Evolutionary conservation across 1,139 yeast species (phyloP).

Genomic region (Tardiomyces depauwii): DNA sequence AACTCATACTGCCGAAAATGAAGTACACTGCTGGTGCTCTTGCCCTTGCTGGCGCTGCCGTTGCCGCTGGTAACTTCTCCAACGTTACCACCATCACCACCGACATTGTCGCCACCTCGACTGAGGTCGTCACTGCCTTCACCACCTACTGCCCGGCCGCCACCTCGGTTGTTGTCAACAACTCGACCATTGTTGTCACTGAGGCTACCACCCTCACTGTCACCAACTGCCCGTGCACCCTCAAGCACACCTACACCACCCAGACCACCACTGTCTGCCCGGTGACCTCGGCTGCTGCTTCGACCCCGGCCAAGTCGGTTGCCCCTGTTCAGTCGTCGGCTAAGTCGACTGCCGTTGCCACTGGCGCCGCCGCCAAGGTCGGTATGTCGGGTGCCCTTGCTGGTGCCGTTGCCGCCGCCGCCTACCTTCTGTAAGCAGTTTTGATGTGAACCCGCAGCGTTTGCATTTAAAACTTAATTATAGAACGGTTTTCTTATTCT

Average conservation of each 20-base stretch:
- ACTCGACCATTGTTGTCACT: conserved; percentile 30
- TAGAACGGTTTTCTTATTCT: background rate
- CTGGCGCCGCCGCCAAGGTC: conserved; percentile 22
- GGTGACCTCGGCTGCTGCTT: conserved; percentile 11
- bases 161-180: conserved; percentile 28
- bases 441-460: no score
- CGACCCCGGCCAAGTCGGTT: conserved; percentile 9
- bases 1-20: background rate
- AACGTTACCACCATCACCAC: conserved; percentile 24
- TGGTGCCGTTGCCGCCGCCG: conserved; percentile 29
- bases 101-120: conserved; percentile 13
- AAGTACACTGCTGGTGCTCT: conserved; percentile 2
- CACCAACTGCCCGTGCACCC: conserved; percentile 43
- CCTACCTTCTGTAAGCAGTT: conserved; percentile 25
- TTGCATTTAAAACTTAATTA: no score
- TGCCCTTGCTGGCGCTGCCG: conserved; percentile 16
- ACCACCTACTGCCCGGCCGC: conserved; percentile 34
- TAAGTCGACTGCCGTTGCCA: conserved; percentile 10
- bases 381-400: conserved; percentile 26
- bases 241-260: conserved; percentile 37
- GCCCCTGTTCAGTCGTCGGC: conserved; percentile 5
- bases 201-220: conserved; percentile 32
- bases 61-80: conserved; percentile 17
- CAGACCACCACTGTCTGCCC: conserved; percentile 31
- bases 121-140: conserved; percentile 25